Conservation (phyloP, 257 asterid species). For the Mitragyna speciosa region DNA sequence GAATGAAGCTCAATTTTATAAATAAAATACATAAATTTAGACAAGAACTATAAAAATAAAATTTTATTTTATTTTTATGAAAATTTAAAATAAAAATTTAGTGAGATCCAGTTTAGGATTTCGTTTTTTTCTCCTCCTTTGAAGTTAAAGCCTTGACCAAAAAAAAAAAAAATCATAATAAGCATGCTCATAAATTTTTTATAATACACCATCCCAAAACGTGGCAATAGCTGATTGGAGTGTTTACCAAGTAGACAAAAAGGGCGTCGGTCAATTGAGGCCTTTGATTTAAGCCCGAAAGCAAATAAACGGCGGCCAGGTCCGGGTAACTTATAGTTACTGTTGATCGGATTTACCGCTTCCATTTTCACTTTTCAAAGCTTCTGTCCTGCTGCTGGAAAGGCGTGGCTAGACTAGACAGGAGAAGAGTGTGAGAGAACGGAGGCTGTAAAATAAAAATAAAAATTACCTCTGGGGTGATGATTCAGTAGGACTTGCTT, state of each 20-base stretch:
- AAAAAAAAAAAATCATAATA: too few relatives aligned
- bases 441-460: too few relatives aligned
- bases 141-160: too few relatives aligned
- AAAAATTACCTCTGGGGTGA: slow-evolving; percentile 14
- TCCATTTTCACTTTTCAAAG: slow-evolving; percentile 9
- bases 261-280: slow-evolving; percentile 18
- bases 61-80: too few relatives aligned
- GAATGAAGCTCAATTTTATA: too few relatives aligned
- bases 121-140: too few relatives aligned
- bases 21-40: too few relatives aligned
- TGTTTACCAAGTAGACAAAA: background rate
- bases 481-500: slow-evolving; percentile 13
- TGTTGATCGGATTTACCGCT: slow-evolving; percentile 19
- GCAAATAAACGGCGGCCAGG: slow-evolving; percentile 28
- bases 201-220: background rate
- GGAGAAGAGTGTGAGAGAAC: too few relatives aligned
- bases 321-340: background rate
- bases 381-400: slow-evolving; percentile 17
- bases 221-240: background rate
- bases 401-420: slow-evolving; percentile 8
- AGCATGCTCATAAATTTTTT: too few relatives aligned
- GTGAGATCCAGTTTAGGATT: too few relatives aligned
- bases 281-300: background rate
- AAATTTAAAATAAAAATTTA: too few relatives aligned
- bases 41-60: too few relatives aligned